A percentile compares a stretch with the other conserved stretches of the same genome.
These are phyloP conservation scores for Phytophthora fragariaefolia DNA, from an alignment of 352 stramenopile genomes.

Conservation along the genomic window DNA sequence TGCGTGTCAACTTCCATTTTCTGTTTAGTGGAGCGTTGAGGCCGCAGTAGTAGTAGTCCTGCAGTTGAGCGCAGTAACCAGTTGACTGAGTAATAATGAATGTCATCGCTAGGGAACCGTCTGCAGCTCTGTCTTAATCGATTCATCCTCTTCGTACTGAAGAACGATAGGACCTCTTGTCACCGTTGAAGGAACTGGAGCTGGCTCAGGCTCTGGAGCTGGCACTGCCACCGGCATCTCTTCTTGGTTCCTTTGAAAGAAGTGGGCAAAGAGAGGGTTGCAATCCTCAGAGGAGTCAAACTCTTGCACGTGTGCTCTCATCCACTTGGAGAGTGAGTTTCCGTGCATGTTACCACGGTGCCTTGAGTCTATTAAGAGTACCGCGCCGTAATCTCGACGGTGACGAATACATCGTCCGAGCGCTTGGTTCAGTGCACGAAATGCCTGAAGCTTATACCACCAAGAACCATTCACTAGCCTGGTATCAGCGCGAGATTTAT, in stretches of 20 bases:
- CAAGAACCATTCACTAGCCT: constrained; percentile 59
- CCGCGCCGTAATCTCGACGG: constrained; percentile 96
- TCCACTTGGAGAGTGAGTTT: constrained; percentile 77
- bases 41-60: no score
- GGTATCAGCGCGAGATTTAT: constrained; percentile 58
- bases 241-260: constrained; percentile 61
- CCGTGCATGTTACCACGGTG: constrained; percentile 60
- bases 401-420: constrained; percentile 98
- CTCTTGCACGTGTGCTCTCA: constrained; percentile 71
- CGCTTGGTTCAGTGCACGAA: constrained; percentile 98
- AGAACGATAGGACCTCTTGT: constrained; percentile 36
- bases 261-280: constrained; percentile 51
- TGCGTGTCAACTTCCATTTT: neutral
- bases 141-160: constrained; percentile 45
- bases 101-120: constrained; percentile 9
- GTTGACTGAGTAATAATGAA: neutral
- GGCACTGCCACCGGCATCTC: constrained; percentile 40
- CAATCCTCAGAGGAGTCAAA: constrained; percentile 59
- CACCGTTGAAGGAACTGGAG: neutral
- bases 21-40: no score
- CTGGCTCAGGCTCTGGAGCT: constrained; percentile 13
- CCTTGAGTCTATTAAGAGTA: constrained; percentile 96
- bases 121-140: constrained; percentile 16
- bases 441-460: constrained; percentile 98
- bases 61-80: no score